Conservation (phyloP, 441 rosid species). For the Pelargonium citronellum region DNA sequence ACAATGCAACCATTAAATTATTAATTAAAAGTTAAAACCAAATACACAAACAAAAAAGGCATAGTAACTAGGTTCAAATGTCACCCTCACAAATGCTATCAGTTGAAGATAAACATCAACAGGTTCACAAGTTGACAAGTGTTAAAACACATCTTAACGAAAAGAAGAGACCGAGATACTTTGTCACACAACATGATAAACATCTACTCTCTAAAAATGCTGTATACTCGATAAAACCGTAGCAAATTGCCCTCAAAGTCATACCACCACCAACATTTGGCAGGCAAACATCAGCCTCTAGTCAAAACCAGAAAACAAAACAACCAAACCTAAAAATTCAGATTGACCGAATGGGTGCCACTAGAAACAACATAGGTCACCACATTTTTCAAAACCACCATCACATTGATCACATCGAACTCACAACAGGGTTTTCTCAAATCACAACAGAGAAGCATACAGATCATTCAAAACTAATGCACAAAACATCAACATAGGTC, state of each 20-base stretch:
- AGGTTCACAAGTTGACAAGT: background rate
- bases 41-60: background rate
- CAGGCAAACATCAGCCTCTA: background rate
- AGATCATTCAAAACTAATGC: background rate
- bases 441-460: background rate
- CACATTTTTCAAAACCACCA: background rate
- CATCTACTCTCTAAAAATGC: background rate
- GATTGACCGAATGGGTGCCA: background rate
- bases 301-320: background rate
- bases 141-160: background rate
- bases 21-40: background rate
- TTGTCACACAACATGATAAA: background rate
- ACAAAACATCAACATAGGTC: background rate
- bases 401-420: background rate
- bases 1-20: slow-evolving; percentile 11
- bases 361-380: background rate
- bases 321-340: background rate
- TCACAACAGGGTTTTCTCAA: background rate
- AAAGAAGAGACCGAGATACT: background rate
- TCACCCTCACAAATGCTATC: background rate
- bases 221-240: background rate
- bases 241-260: background rate
- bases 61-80: background rate
- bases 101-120: background rate
- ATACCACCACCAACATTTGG: background rate